Base-by-base conservation (phyloP, 169 alveolate species). In the Plasmodium blacklocki region DNA sequence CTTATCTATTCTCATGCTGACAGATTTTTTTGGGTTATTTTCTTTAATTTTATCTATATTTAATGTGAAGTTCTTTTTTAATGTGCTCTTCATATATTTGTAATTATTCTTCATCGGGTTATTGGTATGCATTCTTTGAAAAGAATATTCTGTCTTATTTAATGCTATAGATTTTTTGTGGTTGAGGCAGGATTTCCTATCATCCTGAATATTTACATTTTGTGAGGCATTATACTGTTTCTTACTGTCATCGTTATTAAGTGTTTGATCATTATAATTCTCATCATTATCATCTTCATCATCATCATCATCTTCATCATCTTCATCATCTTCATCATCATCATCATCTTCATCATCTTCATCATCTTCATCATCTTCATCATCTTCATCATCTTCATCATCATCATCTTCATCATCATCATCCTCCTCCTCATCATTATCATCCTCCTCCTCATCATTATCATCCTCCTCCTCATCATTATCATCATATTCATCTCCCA, bases 41-140 rank as follows among this genome's bases (percentile, higher is more conserved):
- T 63, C 50, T 75, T 63, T 50, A 43, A 43, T 39, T 19, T 43
- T 50, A 29, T 62, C 50, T 12, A 64, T 18, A 64, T 76, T 64
- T 76, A 63, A 74, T 19, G 89, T 76, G 59, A 49, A 56, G 64
- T 64, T 71, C 18, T 76, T 76, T 26, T 49, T 76, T 68, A 76
- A 32, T 72, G 47, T 76, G 23, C 56, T 47, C 45, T 56, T 63
- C 21, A 19, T 15, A 56, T n/a, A 2, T 43, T 70, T 76, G 58
- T 76, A 26, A 45, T 56, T 63, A 58, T 45, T 21, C 39, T 66
- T 58, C 18, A 64, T 26, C 21, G 45, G n/a, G 68, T 64, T 68
- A 43, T 52, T 64, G 39, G 76, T 64, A 19, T 45, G 19, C 66
- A 64, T 47, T 45, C 71, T 66, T 56, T 76, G 52, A 45, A 76